phyloP scores from a whole-genome alignment of 2,329 filamentous ascomycete genomes.

The Clarireedia sp. region DNA sequence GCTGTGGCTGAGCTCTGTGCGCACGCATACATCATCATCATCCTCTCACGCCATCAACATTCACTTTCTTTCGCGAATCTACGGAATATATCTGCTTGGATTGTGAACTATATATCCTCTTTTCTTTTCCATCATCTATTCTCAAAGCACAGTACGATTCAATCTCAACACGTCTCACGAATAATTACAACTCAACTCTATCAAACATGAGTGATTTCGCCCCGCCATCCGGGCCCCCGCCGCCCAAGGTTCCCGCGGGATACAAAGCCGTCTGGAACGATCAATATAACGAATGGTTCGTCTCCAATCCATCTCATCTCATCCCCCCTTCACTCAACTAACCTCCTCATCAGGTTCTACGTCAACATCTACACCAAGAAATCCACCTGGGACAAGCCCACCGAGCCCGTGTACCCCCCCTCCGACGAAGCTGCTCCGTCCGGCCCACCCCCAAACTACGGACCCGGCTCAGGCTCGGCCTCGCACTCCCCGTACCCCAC shows the following conservation, averaged over 20 bases:
- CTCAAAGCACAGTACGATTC: no score
- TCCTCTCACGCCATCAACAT: background rate
- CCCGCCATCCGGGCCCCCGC: constrained; percentile 36
- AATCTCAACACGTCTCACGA: background rate
- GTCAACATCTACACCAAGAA: constrained; percentile 82
- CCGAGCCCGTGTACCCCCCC: constrained; percentile 55
- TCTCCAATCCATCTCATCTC: background rate
- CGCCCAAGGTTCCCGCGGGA: constrained; percentile 56
- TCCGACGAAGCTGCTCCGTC: constrained; percentile 42
- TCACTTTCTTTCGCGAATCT: background rate
- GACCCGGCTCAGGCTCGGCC: constrained; percentile 9
- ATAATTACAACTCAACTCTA: no score
- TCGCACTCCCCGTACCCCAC: background rate
- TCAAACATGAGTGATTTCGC: constrained; percentile 24
- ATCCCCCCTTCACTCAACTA: constrained; percentile 8
- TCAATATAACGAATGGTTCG: constrained; percentile 77
- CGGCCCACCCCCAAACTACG: constrained; percentile 58
- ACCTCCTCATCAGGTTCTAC: constrained; percentile 61
- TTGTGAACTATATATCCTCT: background rate
- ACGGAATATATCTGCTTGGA: no score
- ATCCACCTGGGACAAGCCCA: constrained; percentile 86
- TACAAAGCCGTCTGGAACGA: constrained; percentile 75
- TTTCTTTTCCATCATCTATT: background rate
- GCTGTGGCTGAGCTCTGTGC: constrained; percentile 6
- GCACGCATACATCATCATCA: background rate